phyloP scores from a whole-genome alignment of 2,329 filamentous ascomycete genomes.

The Passalora sequoiae region DNA sequence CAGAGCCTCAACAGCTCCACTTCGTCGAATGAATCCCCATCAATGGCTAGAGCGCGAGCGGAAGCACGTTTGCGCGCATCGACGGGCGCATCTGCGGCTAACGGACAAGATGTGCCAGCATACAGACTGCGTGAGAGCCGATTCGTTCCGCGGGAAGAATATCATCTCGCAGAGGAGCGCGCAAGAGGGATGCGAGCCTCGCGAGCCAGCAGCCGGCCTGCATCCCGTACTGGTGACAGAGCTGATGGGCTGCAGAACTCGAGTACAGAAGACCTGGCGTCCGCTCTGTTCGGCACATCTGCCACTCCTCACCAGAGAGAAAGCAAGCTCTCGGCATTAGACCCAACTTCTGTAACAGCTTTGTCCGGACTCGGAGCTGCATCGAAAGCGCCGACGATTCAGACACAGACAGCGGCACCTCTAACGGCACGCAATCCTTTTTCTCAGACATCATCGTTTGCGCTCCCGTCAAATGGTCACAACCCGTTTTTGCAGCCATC shows the following conservation, averaged over 20 bases:
- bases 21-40: constrained; percentile 30
- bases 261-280: not conserved
- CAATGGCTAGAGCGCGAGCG: constrained; percentile 29
- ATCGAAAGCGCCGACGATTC: constrained; percentile 1
- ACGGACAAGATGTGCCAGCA: constrained; percentile 29
- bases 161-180: constrained; percentile 32
- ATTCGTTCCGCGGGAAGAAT: constrained; percentile 35
- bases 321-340: not conserved
- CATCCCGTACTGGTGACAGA: constrained; percentile 13
- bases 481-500: constrained; percentile 14
- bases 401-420: not conserved
- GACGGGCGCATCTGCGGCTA: constrained; percentile 5
- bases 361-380: constrained; percentile 2
- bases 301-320: not conserved
- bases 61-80: constrained; percentile 31
- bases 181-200: constrained; percentile 28
- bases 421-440: constrained; percentile 11
- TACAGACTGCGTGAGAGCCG: constrained; percentile 35
- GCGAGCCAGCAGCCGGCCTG: constrained; percentile 17
- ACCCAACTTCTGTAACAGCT: not conserved
- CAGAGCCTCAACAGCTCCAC: constrained; percentile 23
- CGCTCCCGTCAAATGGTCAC: not conserved
- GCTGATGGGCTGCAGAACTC: not conserved
- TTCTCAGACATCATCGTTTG: constrained; percentile 15
- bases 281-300: not conserved